Evolutionary conservation across 345 rosid species (phyloP).

Genomic region (Eucalyptus curtisii): DNA sequence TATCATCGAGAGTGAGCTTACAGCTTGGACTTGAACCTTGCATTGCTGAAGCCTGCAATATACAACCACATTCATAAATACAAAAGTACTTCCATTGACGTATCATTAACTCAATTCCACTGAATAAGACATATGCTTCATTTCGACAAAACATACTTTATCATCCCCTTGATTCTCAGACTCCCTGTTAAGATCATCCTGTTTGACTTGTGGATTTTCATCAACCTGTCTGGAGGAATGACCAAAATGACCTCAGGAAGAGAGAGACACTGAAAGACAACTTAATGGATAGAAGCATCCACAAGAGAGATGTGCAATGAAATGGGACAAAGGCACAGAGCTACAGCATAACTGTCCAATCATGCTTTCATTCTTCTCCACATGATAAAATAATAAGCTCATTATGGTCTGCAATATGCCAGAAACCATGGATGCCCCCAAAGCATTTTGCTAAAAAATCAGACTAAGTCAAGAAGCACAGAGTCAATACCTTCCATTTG

Average conservation of each 20-base stretch:
- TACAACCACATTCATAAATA: not conserved
- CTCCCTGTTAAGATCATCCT: not conserved
- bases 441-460: not conserved
- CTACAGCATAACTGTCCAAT: not conserved
- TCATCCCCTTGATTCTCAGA: not conserved
- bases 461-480: not conserved
- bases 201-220: not conserved
- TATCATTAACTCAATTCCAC: not conserved
- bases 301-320: not conserved
- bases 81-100: not conserved
- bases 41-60: not conserved
- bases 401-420: not conserved
- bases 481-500: slow-evolving; percentile 22
- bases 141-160: not conserved
- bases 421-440: not conserved
- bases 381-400: not conserved
- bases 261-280: not conserved
- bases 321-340: not conserved
- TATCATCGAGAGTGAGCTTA: not conserved
- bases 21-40: not conserved
- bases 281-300: not conserved
- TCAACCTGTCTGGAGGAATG: not conserved
- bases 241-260: not conserved
- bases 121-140: not conserved
- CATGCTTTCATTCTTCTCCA: not conserved